A percentile compares a stretch with the other conserved stretches of the same genome.
Conservation (phyloP, 2,329 filamentous ascomycete species). For the Phaeosphaeria sp. region DNA sequence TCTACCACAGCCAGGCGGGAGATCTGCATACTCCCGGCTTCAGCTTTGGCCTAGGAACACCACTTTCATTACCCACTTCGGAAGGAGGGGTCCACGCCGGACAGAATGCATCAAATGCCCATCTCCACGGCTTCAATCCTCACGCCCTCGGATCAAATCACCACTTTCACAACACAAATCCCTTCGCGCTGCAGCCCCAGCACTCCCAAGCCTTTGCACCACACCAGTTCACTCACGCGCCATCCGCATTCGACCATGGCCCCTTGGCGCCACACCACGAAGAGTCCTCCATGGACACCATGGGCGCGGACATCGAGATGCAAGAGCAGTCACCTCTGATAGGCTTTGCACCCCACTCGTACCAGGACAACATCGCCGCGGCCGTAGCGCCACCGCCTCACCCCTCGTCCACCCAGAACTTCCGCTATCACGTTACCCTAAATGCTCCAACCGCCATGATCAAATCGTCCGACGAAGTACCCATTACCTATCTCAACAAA, state of each 20-base stretch:
- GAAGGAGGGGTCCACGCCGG: constrained; percentile 68
- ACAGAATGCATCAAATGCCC: constrained; percentile 51
- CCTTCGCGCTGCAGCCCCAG: constrained; percentile 66
- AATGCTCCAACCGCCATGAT: constrained; percentile 98
- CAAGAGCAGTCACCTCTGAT: constrained; percentile 67
- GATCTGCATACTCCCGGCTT: constrained; percentile 86
- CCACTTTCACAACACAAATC: constrained; percentile 69
- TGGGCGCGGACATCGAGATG: constrained; percentile 63
- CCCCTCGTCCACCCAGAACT: constrained; percentile 59
- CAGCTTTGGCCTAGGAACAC: constrained; percentile 76
- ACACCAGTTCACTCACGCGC: constrained; percentile 79
- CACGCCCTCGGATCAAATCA: constrained; percentile 46
- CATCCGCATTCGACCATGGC: constrained; percentile 72
- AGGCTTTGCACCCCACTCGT: constrained; percentile 60
- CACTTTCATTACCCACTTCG: constrained; percentile 79
- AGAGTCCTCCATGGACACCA: constrained; percentile 68
- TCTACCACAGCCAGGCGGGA: constrained; percentile 83
- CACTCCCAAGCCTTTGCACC: constrained; percentile 69
- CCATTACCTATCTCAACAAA: constrained; percentile 98
- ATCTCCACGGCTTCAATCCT: constrained; percentile 71
- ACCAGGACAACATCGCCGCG: constrained; percentile 56
- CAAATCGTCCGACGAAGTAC: constrained; percentile 86
- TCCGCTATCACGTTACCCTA: constrained; percentile 87
- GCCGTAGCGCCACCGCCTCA: constrained; percentile 38
- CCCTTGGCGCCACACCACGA: constrained; percentile 73